phyloP scores from a whole-genome alignment of 805 yeast genomes.

The Lachancea quebecensis region DNA sequence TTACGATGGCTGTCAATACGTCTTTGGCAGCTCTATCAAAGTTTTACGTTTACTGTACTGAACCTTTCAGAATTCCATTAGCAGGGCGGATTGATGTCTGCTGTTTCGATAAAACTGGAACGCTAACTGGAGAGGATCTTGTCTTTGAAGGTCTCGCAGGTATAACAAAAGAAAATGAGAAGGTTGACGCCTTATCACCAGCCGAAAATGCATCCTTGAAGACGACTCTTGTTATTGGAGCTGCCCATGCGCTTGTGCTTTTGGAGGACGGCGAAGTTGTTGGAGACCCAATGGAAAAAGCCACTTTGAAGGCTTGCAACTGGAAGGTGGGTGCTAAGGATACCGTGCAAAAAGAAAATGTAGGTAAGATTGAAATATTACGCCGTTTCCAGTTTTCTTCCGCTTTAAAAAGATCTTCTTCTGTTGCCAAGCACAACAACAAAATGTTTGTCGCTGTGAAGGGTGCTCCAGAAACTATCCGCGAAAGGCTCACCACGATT shows the following conservation, averaged over 20 bases:
- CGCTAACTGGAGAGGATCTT: slow-evolving; percentile 93
- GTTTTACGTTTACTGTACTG: slow-evolving; percentile 90
- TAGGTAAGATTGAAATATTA: slow-evolving; percentile 55
- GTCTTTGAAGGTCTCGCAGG: slow-evolving; percentile 97
- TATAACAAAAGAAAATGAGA: slow-evolving; percentile 38
- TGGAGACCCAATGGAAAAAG: slow-evolving; percentile 99
- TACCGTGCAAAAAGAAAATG: slow-evolving; percentile 43
- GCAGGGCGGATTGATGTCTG: slow-evolving; percentile 98
- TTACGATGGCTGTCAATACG: slow-evolving; percentile 94
- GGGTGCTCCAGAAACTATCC: slow-evolving; percentile 97
- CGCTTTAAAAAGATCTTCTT: slow-evolving; percentile 89
- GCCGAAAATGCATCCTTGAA: slow-evolving; percentile 60
- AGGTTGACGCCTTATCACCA: slow-evolving; percentile 46
- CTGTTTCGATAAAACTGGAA: slow-evolving; percentile 98
- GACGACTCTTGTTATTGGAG: slow-evolving; percentile 72
- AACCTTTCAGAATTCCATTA: slow-evolving; percentile 94
- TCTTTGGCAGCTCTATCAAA: slow-evolving; percentile 85
- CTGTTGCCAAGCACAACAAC: slow-evolving; percentile 56
- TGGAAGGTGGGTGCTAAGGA: slow-evolving; percentile 83
- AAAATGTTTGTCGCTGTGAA: slow-evolving; percentile 75
- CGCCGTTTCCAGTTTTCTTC: slow-evolving; percentile 98
- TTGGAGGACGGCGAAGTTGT: slow-evolving; percentile 96
- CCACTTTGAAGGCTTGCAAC: slow-evolving; percentile 78
- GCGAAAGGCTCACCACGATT: slow-evolving; percentile 59
- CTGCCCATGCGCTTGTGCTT: slow-evolving; percentile 93